Evolutionary conservation across 148 eudicot genomes (phyloP).

Genomic region (Rhododendron williamsianum): DNA sequence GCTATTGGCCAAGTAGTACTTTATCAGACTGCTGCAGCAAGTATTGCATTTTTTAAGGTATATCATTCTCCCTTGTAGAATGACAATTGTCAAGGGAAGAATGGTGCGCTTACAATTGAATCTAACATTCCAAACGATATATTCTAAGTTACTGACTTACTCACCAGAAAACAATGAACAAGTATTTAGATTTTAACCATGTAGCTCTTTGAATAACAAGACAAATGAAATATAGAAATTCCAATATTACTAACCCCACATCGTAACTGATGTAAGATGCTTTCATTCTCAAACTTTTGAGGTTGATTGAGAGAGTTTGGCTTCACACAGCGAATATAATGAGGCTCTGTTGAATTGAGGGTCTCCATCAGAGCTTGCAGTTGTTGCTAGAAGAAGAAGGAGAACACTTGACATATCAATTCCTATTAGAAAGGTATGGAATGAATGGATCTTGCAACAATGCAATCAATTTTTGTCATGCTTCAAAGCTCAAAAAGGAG

Average conservation of each 20-base stretch:
- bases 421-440: background rate
- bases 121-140: background rate
- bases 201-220: background rate
- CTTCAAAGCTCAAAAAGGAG: background rate
- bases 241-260: slow-evolving; percentile 79
- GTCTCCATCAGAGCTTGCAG: slow-evolving; percentile 99
- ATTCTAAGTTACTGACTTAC: background rate
- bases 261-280: slow-evolving; percentile 89
- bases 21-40: background rate
- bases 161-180: background rate
- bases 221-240: background rate
- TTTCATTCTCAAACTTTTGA: slow-evolving; percentile 71
- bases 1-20: background rate
- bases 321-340: slow-evolving; percentile 93
- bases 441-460: background rate
- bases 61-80: background rate
- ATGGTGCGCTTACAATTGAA: background rate
- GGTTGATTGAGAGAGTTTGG: slow-evolving; percentile 87
- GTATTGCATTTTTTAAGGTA: background rate
- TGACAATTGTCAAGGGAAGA: background rate
- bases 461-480: background rate
- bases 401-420: background rate
- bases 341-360: slow-evolving; percentile 90
- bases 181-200: background rate
- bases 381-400: slow-evolving; percentile 68